phyloP scores from a whole-genome alignment of 129 eudicot genomes.

The Escallonia herrerae region DNA sequence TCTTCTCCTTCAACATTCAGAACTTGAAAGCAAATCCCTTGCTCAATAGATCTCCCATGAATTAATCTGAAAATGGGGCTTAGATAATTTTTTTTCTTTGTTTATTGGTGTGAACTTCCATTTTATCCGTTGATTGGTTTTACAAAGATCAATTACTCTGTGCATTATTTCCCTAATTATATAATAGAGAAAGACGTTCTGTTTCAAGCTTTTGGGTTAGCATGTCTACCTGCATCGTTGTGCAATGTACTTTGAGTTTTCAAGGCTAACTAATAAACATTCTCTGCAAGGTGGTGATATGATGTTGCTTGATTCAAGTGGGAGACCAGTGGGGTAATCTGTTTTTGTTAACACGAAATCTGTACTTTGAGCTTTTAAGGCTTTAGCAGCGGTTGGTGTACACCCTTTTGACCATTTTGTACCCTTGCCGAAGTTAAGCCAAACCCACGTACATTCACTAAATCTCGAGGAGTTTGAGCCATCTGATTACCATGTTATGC shows the following conservation, averaged over 20 bases:
- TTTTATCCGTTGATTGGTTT: not conserved
- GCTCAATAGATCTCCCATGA: not conserved
- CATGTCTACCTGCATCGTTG: not conserved
- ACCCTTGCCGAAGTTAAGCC: not conserved
- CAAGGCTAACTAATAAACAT: not conserved
- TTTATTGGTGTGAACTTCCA: not conserved
- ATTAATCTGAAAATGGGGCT: not conserved
- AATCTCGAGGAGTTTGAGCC: not conserved
- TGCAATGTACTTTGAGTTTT: not conserved
- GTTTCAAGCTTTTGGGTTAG: not conserved
- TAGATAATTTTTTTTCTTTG: not conserved
- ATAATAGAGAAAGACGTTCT: too few relatives aligned
- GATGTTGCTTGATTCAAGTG: not conserved
- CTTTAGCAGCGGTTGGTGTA: not conserved
- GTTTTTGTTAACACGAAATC: too few relatives aligned
- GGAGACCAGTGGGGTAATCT: not conserved
- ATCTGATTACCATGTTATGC: not conserved
- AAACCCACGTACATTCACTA: too few relatives aligned
- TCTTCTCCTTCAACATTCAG: conserved; percentile 36
- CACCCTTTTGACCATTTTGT: not conserved
- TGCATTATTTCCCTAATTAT: not conserved
- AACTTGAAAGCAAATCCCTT: not conserved
- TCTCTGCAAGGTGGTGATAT: not conserved
- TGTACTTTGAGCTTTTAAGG: not conserved
- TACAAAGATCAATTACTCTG: not conserved